These are phyloP conservation scores for Pilaira anomala DNA, from an alignment of 192 early-diverging fungal species.

Conservation along the genomic window DNA sequence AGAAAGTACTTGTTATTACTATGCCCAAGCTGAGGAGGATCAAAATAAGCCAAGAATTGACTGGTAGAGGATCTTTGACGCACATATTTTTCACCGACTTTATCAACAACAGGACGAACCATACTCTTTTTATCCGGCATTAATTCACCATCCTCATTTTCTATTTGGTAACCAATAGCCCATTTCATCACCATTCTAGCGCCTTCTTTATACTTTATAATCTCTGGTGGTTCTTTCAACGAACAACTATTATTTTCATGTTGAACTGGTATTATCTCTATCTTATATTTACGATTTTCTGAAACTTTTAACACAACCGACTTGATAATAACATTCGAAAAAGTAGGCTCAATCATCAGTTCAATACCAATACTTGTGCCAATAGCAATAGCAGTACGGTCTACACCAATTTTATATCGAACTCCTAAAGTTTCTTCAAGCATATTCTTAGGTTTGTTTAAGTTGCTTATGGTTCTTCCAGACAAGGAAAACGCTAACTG, in stretches of 20 bases:
- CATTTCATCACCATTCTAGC: not conserved
- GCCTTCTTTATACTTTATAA: too few species aligned
- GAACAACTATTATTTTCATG: too few species aligned
- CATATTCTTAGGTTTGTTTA: not conserved
- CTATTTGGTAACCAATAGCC: not conserved
- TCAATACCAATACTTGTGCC: constrained; percentile 25
- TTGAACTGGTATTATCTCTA: constrained; percentile 6
- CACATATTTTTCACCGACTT: not conserved
- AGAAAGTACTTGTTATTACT: not conserved
- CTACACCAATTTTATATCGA: constrained; percentile 21
- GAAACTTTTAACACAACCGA: constrained; percentile 7
- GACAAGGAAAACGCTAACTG: constrained; percentile 15
- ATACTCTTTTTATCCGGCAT: too few species aligned
- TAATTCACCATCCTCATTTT: too few species aligned
- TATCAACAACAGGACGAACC: not conserved
- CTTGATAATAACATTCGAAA: not conserved
- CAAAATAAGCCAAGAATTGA: not conserved
- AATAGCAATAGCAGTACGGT: constrained; percentile 24
- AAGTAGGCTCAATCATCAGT: constrained; percentile 19
- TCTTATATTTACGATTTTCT: constrained; percentile 15
- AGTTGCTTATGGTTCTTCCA: constrained; percentile 15
- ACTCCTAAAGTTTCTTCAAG: constrained; percentile 3
- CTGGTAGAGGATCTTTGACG: not conserved
- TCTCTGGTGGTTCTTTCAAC: too few species aligned
- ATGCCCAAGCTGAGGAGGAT: not conserved